phyloP scores from a whole-genome alignment of 345 rosid genomes.

The Microcos paniculata region DNA sequence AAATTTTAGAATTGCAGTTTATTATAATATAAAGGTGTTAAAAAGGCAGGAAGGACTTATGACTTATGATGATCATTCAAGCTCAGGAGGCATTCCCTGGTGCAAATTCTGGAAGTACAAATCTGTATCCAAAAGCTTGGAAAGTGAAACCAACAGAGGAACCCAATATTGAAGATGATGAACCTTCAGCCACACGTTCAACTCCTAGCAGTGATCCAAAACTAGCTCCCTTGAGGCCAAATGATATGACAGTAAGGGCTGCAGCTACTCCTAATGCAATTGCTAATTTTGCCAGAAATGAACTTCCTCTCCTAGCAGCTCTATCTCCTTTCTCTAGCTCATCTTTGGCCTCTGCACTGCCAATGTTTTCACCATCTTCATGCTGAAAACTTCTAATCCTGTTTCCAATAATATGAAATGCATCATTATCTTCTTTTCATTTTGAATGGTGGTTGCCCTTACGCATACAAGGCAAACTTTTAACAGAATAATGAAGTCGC shows the following conservation, averaged over 20 bases:
- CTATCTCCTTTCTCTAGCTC: slow-evolving; percentile 25
- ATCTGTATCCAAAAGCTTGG: slow-evolving; percentile 67
- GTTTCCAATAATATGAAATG: slow-evolving; percentile 19
- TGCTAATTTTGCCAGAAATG: slow-evolving; percentile 57
- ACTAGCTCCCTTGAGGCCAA: slow-evolving; percentile 35
- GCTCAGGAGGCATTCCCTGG: slow-evolving; percentile 53
- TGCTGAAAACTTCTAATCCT: slow-evolving; percentile 41
- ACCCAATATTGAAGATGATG: slow-evolving; percentile 44
- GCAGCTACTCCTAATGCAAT: slow-evolving; percentile 57
- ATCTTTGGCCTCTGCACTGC: slow-evolving; percentile 28
- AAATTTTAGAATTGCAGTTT: not conserved
- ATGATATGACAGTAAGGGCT: slow-evolving; percentile 41
- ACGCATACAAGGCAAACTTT: not conserved
- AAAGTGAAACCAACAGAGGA: slow-evolving; percentile 58
- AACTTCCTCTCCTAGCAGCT: slow-evolving; percentile 27
- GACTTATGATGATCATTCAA: not conserved
- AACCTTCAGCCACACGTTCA: slow-evolving; percentile 45
- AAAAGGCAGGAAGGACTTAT: not conserved
- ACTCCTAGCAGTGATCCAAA: slow-evolving; percentile 52
- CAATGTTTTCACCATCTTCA: slow-evolving; percentile 33
- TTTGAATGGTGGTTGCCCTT: not conserved
- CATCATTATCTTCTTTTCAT: not conserved
- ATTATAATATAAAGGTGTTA: not conserved
- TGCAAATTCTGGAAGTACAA: slow-evolving; percentile 70
- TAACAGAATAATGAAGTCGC: not conserved